Base-by-base conservation (phyloP, 2,329 filamentous ascomycete genomes). In the Ophiostoma pallidulum region DNA sequence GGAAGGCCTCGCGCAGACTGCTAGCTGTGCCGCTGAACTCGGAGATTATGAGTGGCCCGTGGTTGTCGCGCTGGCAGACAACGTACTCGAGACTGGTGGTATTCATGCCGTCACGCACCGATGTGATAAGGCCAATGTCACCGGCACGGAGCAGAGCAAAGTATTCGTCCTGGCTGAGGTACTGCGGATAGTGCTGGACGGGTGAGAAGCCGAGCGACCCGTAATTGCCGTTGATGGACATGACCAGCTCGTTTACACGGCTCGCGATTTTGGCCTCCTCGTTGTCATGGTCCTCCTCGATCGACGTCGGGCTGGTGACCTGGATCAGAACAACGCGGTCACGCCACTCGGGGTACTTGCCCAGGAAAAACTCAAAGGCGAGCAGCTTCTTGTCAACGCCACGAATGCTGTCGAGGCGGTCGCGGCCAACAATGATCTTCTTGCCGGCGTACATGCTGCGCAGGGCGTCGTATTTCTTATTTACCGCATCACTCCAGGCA, bases 101-200 rank as follows among this genome's bases (percentile, higher is more conserved):
- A 70, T 96, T 97, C 90, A 97, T 96, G 50, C 91, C 91, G 63
- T 97, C 92, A 51, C 91, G 81, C 19, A 97, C 90, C 56, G 88
- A 95, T 7, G 92, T 96, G 64, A 97, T 96, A 43, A 97, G 73
- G 4, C 89, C 91, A 55, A 96, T 86, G 62, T 97, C 89, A 29
- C 86, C 90, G 3, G 88, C 80, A 20, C 91, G 82, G 45, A 97
- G 75, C n/a, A 97, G 77, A 4, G 91, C 90, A 64, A 95, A 94
- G 65, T 97, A 97, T 66, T 97, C 90, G 57, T 89, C 84, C 55
- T 84, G 84, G 41, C 80, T 83, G 39, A 97, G 75, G 62, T 96
- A 96, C 63, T 96, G 90, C 8, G 90, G 88, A 64, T 92, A 96
- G 66, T 97, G 89, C 63, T 94, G 87, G 18, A 97, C 88, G 0